Evolutionary conservation across 2,329 filamentous ascomycete species (phyloP), one percentile per base, ranked within the genome.

Genomic region (Teratosphaeria destructans): DNA sequence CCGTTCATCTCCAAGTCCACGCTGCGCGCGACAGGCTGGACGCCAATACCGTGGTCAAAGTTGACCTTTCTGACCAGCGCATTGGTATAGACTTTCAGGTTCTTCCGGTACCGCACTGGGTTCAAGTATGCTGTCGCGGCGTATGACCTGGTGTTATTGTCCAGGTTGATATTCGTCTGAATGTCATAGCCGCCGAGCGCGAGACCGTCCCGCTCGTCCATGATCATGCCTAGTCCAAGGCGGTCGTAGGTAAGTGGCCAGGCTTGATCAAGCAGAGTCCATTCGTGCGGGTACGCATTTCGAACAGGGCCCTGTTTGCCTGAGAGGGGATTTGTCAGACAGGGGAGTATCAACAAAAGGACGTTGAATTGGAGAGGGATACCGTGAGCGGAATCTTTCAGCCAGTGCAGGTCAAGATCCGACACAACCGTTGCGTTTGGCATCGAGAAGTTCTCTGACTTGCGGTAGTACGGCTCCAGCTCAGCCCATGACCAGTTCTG

Each of bases 111-210:
- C 23, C 65, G 56, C 39, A 71, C 70, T 8, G 70, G 70, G 12
- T 64, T 57, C 14, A 73, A 59, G 54, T 73, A 73, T 8, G 67
- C 70, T 1, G 68, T 71, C 2, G 69, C 71, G 19, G 70, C 64
- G 59, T 73, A 72, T 56, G 67, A 71, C 35, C 70, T 57, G 27
- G 64, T 70, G 23, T 57, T 62, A 34, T 59, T 66, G 39, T 72
- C 56, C 10, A 56, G 16, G 52, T 65, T 54, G 34, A 65, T 57
- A 23, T 64, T 63, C 16, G 59, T 63, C 35, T 59, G 53, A 32
- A 63, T 60, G 26, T 49, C 63, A 52, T 64, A 63, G 6, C 61
- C 63, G 39, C 63, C 63, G 12, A 64, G 57, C 3, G 63, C 61
- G 26, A 60, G 56, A 11, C 63, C 63, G 16, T 64, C 58, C 12